Evolutionary conservation across 2,329 filamentous ascomycete genomes (phyloP).

Genomic region (Domatiomyces catenatus): DNA sequence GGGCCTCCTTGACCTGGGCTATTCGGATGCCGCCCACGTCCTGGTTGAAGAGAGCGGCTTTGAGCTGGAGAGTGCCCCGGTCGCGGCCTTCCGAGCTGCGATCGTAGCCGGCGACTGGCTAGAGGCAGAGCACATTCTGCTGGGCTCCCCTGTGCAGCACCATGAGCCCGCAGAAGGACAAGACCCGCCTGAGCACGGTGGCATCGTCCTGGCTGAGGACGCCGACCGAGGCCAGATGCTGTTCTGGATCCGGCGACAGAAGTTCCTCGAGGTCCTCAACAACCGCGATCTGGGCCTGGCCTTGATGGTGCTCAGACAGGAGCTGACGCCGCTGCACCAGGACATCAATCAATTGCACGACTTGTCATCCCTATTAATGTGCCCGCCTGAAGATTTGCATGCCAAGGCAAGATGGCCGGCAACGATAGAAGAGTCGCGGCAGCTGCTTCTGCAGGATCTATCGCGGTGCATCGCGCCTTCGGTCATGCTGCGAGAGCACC

Average conservation of each 20-base stretch:
- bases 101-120: constrained; percentile 69
- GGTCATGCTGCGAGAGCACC: constrained; percentile 89
- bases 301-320: constrained; percentile 66
- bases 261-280: constrained; percentile 83
- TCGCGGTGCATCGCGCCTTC: constrained; percentile 88
- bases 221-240: constrained; percentile 67
- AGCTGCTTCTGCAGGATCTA: constrained; percentile 59
- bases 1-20: constrained; percentile 75
- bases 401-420: constrained; percentile 73
- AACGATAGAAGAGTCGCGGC: constrained; percentile 57
- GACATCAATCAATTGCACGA: constrained; percentile 64
- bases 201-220: constrained; percentile 58
- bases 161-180: constrained; percentile 27
- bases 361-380: constrained; percentile 83
- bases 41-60: constrained; percentile 72
- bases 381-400: constrained; percentile 61
- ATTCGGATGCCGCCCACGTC: constrained; percentile 57
- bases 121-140: constrained; percentile 68
- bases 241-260: constrained; percentile 82
- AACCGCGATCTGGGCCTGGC: constrained; percentile 56
- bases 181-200: constrained; percentile 23
- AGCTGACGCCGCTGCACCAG: constrained; percentile 72
- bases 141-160: constrained; percentile 34
- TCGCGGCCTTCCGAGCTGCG: constrained; percentile 69
- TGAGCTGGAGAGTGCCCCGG: constrained; percentile 69